Evolutionary conservation across 164 flowering plant species (phyloP), one percentile per base, ranked within the genome.

Genomic region (Buxus sempervirens): DNA sequence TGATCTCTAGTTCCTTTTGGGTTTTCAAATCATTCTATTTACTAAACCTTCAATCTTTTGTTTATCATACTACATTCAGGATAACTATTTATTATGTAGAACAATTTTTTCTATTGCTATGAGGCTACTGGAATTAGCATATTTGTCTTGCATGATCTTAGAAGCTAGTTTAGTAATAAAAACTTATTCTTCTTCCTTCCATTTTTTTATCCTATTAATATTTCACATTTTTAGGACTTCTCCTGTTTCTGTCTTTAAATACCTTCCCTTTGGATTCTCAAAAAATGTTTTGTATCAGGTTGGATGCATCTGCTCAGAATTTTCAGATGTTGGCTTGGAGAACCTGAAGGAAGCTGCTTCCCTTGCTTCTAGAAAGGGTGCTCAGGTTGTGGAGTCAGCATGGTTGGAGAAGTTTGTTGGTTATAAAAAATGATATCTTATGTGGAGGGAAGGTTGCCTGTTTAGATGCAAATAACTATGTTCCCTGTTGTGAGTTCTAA

Each of bases 281-380:
- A 6, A 20, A n/a, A 49, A 15, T 63, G 38, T 24, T 70, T 54
- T 53, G 36, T 77, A 45, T 70, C 81, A 91, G 97, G 90, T 89
- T 41, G 93, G 94, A 67, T 84, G 87, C 81, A 76, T 90, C 51
- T 75, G 72, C 48, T 67, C 82, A 24, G 84, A 85, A 59, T 58
- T 75, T 41, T 74, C 80, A 65, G 85, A 86, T 65, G 72, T 77
- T 72, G 83, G 83, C 76, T 38, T 80, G 75, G 88, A 85, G 72
- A 81, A 75, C 61, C 71, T 90, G 73, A 80, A 78, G 75, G 73
- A 74, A 65, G 70, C 77, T 72, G 71, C 86, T 68, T 71, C 74
- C 83, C 77, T 76, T 79, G 79, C 84, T 41, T 75, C 72, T 24
- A 70, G 65, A 54, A 81, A 36, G 55, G 86, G 82, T 28, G 78